Conservation (phyloP, 805 yeast genomes). For the Isabelozyma heimii region DNA sequence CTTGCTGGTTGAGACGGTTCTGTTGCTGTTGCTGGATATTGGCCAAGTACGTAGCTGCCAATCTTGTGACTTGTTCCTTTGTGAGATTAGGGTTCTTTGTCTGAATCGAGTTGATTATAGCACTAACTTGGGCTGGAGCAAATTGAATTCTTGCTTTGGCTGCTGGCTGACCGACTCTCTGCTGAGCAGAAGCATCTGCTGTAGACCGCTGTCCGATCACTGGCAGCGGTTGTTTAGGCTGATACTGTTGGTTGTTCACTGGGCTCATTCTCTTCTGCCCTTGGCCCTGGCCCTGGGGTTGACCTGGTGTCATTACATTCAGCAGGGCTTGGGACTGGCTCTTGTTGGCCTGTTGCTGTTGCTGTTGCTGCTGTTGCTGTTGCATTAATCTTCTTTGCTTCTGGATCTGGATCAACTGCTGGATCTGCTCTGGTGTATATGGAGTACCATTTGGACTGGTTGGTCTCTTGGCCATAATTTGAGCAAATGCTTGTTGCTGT, state of each 20-base stretch:
- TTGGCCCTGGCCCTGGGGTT: constrained; percentile 5
- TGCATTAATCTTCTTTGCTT: constrained; percentile 49
- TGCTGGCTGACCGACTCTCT: constrained; percentile 9
- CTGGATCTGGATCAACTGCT: constrained; percentile 52
- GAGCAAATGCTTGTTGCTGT: constrained; percentile 6
- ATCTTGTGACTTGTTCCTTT: constrained; percentile 61
- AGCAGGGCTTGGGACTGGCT: not conserved
- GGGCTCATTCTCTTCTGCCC: not conserved
- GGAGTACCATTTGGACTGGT: constrained; percentile 56
- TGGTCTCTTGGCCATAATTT: constrained; percentile 26
- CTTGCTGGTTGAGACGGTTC: constrained; percentile 23
- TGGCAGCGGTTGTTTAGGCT: constrained; percentile 1
- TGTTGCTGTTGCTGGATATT: constrained; percentile 54
- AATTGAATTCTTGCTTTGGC: constrained; percentile 39
- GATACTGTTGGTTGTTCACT: constrained; percentile 4
- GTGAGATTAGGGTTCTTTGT: constrained; percentile 61
- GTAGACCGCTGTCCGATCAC: constrained; percentile 8
- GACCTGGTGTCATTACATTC: constrained; percentile 1
- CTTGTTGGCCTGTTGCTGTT: constrained; percentile 7
- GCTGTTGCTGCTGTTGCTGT: constrained; percentile 21
- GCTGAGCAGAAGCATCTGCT: not conserved
- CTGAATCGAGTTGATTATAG: constrained; percentile 62
- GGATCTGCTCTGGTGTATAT: constrained; percentile 59
- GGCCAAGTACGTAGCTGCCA: constrained; percentile 64
- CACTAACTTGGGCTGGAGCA: constrained; percentile 63